These are phyloP conservation scores for Wallacemonas sp. DNA, from an alignment of 208 protist genomes.

Conservation along the genomic window DNA sequence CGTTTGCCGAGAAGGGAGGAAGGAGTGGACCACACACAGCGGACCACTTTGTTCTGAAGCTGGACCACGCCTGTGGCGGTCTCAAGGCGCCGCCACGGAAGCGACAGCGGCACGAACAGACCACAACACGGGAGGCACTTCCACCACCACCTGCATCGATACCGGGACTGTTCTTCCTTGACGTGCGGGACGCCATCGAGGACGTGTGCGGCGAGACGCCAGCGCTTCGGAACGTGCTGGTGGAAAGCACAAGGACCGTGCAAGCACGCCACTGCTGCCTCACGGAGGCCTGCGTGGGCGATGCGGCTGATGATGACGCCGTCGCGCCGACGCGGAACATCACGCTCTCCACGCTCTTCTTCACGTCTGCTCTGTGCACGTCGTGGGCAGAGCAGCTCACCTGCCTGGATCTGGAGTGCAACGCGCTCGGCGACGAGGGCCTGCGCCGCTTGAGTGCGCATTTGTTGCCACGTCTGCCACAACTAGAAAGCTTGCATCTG, in stretches of 20 bases:
- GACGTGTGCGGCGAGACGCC: background rate
- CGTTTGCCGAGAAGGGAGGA: background rate
- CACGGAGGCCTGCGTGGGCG: background rate
- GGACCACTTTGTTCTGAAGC: constrained; percentile 12
- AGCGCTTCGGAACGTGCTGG: background rate
- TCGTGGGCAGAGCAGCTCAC: constrained; percentile 7
- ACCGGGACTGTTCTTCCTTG: background rate
- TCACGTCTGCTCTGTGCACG: background rate
- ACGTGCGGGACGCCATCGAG: constrained; percentile 2
- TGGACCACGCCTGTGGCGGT: background rate
- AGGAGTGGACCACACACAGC: background rate
- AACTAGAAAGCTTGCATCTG: constrained; percentile 17
- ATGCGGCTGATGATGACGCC: background rate
- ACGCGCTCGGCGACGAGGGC: constrained; percentile 21
- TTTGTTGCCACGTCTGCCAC: constrained; percentile 22
- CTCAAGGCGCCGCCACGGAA: background rate
- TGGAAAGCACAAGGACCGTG: background rate
- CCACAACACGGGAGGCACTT: background rate
- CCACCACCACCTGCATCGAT: background rate
- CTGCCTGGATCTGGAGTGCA: constrained; percentile 33
- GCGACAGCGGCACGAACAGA: background rate
- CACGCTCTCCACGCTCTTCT: constrained; percentile 1
- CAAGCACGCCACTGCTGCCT: constrained; percentile 12
- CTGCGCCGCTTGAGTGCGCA: constrained; percentile 5
- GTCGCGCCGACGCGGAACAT: background rate